These are phyloP conservation scores for Colletotrichum higginsianum DNA, from an alignment of 2,329 filamentous ascomycete species.

Conservation along the genomic window DNA sequence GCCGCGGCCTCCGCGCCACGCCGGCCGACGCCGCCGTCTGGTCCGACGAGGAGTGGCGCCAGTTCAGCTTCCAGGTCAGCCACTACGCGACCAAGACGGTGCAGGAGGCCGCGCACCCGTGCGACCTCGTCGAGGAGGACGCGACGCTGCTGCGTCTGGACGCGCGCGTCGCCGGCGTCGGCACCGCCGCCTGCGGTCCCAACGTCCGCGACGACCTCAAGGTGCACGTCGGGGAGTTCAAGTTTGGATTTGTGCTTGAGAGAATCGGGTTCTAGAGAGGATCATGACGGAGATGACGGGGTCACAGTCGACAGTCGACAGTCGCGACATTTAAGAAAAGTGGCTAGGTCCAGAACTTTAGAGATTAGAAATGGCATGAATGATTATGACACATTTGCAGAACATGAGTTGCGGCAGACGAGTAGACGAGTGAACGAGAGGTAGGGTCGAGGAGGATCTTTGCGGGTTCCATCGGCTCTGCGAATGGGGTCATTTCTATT, in stretches of 20 bases:
- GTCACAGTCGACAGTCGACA: no score
- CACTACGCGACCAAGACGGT: constrained; percentile 68
- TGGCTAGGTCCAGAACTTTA: background rate
- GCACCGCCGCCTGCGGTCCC: constrained; percentile 64
- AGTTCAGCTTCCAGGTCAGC: constrained; percentile 70
- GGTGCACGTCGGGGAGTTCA: constrained; percentile 57
- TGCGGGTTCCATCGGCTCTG: no score
- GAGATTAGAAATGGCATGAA: background rate
- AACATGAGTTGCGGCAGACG: no score
- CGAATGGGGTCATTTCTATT: rapidly evolving
- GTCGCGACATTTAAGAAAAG: no score
- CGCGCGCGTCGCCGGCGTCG: constrained; percentile 63
- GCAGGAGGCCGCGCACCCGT: constrained; percentile 73
- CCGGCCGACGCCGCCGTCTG: constrained; percentile 49
- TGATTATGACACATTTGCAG: background rate
- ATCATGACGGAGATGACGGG: background rate
- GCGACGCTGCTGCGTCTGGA: constrained; percentile 61
- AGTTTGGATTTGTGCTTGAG: constrained; percentile 60
- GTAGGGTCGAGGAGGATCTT: no score
- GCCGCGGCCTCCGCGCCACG: constrained; percentile 49
- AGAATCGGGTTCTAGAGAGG: constrained; percentile 42
- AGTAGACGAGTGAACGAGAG: no score
- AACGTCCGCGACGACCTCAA: constrained; percentile 61
- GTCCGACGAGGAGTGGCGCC: constrained; percentile 50
- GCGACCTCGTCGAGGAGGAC: constrained; percentile 70